Percentiles rank a stretch among this genome's conserved stretches.
Conservation (phyloP, 2,329 filamentous ascomycete species). For the Aspergillus niger region DNA sequence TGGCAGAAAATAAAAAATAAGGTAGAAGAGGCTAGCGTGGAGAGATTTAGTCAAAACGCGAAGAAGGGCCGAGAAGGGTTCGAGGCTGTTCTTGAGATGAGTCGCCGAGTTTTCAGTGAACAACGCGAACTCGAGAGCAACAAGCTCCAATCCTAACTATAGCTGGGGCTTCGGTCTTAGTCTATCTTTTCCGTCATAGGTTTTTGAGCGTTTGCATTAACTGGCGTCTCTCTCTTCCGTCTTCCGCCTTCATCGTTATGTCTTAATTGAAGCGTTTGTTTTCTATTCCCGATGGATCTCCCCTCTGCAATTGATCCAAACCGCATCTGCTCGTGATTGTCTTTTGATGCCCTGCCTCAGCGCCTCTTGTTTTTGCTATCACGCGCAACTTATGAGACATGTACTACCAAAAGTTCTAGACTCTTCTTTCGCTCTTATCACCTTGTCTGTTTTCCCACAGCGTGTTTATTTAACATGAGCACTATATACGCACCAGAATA, state of each 20-base stretch:
- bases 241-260: conserved; percentile 16
- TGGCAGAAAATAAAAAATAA: conserved; percentile 97
- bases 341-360: neutral
- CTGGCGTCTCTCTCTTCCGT: neutral
- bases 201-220: conserved; percentile 7
- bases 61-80: conserved; percentile 89
- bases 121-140: conserved; percentile 68
- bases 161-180: neutral
- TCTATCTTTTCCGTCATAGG: neutral
- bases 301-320: neutral
- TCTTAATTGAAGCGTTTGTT: conserved; percentile 30
- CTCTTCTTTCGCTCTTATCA: conserved; percentile 2
- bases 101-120: conserved; percentile 85
- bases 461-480: neutral
- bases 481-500: neutral
- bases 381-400: conserved; percentile 12
- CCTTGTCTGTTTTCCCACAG: neutral
- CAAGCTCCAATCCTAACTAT: conserved; percentile 13
- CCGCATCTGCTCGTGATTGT: neutral
- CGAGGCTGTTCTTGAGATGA: conserved; percentile 92
- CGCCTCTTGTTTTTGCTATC: neutral
- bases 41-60: conserved; percentile 89
- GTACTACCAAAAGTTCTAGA: conserved; percentile 13
- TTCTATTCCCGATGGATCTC: neutral
- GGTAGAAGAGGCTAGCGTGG: conserved; percentile 89